These are phyloP conservation scores for Heritiera littoralis DNA, from an alignment of 345 rosid species.

Conservation along the genomic window DNA sequence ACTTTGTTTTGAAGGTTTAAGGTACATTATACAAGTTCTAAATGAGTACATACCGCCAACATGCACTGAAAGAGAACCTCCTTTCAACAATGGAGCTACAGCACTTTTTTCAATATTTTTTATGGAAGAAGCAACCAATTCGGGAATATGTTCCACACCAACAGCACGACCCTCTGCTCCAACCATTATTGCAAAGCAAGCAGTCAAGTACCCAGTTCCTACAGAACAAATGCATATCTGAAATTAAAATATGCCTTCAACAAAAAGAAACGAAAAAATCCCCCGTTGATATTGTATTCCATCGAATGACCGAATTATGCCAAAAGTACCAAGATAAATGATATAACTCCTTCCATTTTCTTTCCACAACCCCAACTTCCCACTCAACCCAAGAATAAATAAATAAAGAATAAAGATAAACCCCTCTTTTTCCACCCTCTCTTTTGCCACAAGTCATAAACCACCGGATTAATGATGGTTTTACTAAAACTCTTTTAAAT, in stretches of 20 bases:
- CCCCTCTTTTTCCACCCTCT: neutral
- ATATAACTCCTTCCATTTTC: neutral
- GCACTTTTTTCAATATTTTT: conserved; percentile 70
- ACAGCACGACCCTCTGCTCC: conserved; percentile 81
- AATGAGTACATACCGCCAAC: conserved; percentile 64
- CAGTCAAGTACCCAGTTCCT: conserved; percentile 96
- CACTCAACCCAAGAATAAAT: neutral
- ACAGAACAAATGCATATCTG: conserved; percentile 14
- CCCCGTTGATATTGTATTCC: neutral
- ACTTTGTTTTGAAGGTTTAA: neutral
- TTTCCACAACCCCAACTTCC: neutral
- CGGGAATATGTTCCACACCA: conserved; percentile 93
- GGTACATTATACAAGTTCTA: neutral
- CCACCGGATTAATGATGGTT: neutral
- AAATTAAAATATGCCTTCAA: conserved; percentile 7
- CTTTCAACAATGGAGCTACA: conserved; percentile 66
- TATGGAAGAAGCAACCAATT: conserved; percentile 65
- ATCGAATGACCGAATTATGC: conserved; percentile 1
- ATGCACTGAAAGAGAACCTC: conserved; percentile 76
- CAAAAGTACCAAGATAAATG: neutral
- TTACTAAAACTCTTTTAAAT: neutral
- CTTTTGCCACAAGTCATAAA: neutral
- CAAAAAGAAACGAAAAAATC: neutral
- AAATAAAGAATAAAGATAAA: neutral
- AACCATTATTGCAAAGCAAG: conserved; percentile 93